Conservation (phyloP, 495 filamentous ascomycete genomes). For the Penicillium verhagenii region DNA sequence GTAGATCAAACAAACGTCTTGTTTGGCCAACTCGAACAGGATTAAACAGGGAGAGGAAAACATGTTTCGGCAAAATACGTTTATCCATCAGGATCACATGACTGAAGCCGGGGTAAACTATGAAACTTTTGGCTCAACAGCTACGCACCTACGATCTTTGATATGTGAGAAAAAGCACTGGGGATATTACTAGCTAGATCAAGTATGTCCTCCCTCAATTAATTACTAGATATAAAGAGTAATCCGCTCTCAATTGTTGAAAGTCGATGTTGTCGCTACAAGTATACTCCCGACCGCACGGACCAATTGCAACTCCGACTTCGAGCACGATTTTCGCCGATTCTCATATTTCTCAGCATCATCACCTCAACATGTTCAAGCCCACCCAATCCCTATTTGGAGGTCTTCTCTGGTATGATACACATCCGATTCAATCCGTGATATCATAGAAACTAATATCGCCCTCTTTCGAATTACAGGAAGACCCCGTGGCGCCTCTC, state of each 20-base stretch:
- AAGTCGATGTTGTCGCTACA: neutral
- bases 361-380: slow-evolving; percentile 57
- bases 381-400: slow-evolving; percentile 70
- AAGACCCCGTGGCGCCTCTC: slow-evolving; percentile 98
- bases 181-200: no score
- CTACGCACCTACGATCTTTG: neutral
- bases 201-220: no score
- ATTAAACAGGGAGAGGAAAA: neutral
- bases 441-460: neutral
- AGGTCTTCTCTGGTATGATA: slow-evolving; percentile 77
- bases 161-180: neutral
- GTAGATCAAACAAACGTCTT: slow-evolving; percentile 2
- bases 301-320: slow-evolving; percentile 29
- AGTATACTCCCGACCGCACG: slow-evolving; percentile 16
- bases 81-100: slow-evolving; percentile 26
- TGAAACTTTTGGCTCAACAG: neutral
- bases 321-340: slow-evolving; percentile 30
- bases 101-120: slow-evolving; percentile 18
- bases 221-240: neutral
- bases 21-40: neutral
- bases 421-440: neutral
- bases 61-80: slow-evolving; percentile 16
- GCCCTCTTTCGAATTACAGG: slow-evolving; percentile 49
- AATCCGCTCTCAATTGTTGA: neutral
- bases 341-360: slow-evolving; percentile 11